A percentile compares a stretch with the other conserved stretches of the same genome.
Conservation (phyloP, 495 filamentous ascomycete species). For the Penicillium cinerascens region DNA sequence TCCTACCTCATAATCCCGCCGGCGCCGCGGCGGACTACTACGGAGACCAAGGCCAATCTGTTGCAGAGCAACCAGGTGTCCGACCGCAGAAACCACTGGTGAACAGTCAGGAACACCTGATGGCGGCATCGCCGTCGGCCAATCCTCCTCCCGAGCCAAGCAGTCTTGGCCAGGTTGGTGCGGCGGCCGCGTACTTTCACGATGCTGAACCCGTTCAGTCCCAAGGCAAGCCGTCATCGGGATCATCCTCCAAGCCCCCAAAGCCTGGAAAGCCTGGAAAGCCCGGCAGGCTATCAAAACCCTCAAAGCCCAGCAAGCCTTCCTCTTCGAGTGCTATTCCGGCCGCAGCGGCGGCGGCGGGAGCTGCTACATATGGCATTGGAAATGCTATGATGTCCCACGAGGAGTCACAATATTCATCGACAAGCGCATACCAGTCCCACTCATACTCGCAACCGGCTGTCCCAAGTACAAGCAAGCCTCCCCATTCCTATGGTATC, state of each 20-base stretch:
- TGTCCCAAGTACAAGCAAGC: constrained; percentile 14
- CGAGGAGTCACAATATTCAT: constrained; percentile 14
- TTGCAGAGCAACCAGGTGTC: constrained; percentile 57
- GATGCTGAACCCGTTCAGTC: constrained; percentile 16
- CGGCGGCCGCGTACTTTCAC: constrained; percentile 49
- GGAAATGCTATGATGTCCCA: constrained; percentile 17
- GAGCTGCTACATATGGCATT: constrained; percentile 28
- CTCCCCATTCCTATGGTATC: constrained; percentile 33
- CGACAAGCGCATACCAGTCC: constrained; percentile 10
- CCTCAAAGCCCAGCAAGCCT: constrained; percentile 28
- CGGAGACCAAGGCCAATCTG: constrained; percentile 61
- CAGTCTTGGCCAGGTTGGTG: constrained; percentile 45
- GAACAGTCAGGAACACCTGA: constrained; percentile 47
- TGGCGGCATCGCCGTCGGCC: constrained; percentile 44
- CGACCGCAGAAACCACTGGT: constrained; percentile 51
- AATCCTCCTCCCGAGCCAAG: constrained; percentile 53
- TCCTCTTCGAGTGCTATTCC: constrained; percentile 21
- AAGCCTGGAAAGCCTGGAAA: constrained; percentile 27
- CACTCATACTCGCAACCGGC: constrained; percentile 20
- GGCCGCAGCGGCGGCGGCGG: constrained; percentile 20
- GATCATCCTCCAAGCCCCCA: constrained; percentile 22
- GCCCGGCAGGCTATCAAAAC: constrained; percentile 17
- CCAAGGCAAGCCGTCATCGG: constrained; percentile 13
- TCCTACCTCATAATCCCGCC: constrained; percentile 49
- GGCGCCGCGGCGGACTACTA: constrained; percentile 67